A percentile compares a stretch with the other conserved stretches of the same genome.
These are phyloP conservation scores for Amniculicola lignicola DNA, from an alignment of 495 filamentous ascomycete genomes.

Conservation along the genomic window DNA sequence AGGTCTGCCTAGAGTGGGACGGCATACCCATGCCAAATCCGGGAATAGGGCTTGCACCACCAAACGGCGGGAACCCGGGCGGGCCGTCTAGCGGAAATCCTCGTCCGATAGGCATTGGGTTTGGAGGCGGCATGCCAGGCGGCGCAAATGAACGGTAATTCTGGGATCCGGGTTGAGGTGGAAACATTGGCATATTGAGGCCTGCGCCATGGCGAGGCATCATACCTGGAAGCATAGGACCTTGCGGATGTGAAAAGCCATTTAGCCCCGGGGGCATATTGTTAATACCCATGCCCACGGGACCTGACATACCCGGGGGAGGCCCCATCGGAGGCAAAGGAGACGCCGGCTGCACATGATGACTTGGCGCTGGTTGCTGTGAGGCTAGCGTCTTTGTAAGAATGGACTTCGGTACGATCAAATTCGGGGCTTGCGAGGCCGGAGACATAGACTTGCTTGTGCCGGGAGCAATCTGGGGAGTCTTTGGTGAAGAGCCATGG, in stretches of 20 bases:
- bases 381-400: slow-evolving; percentile 37
- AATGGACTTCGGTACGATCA: slow-evolving; percentile 36
- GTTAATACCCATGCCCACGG: slow-evolving; percentile 49
- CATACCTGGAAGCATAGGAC: slow-evolving; percentile 37
- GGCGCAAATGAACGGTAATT: slow-evolving; percentile 48
- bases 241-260: slow-evolving; percentile 36
- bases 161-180: slow-evolving; percentile 51
- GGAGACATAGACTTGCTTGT: slow-evolving; percentile 67
- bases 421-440: slow-evolving; percentile 51
- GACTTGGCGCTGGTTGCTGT: slow-evolving; percentile 39
- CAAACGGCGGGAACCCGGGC: slow-evolving; percentile 48
- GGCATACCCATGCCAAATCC: slow-evolving; percentile 42
- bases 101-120: slow-evolving; percentile 57
- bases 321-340: slow-evolving; percentile 53
- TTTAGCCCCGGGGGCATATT: slow-evolving; percentile 40
- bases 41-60: slow-evolving; percentile 27
- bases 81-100: slow-evolving; percentile 61
- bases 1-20: slow-evolving; percentile 59
- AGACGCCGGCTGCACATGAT: slow-evolving; percentile 50
- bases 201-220: slow-evolving; percentile 32
- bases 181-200: slow-evolving; percentile 34
- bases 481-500: slow-evolving; percentile 65
- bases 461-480: slow-evolving; percentile 50
- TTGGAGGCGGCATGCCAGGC: slow-evolving; percentile 53
- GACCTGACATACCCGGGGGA: slow-evolving; percentile 51